Evolutionary conservation across 352 stramenopile genomes (phyloP), one percentile per base, ranked within the genome.

Genomic region (Globisporangium abappressorium): DNA sequence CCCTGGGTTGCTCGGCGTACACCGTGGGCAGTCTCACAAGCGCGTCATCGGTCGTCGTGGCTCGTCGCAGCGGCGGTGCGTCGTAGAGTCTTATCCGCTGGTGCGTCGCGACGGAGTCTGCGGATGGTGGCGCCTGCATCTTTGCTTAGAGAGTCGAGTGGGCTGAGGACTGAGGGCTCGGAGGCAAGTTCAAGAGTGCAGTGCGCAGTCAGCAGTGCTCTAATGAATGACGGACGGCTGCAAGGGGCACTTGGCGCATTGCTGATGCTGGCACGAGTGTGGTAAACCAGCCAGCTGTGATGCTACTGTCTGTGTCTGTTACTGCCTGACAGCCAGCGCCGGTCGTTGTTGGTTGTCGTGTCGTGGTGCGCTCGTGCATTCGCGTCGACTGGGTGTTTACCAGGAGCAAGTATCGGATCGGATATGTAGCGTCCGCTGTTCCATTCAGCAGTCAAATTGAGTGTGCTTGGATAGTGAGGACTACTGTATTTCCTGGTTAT

Each of bases 51-150:
- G 51, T 61, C 15, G 34, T 54, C 3, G 62, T 47, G 34, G 51
- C 22, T 15, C 12, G 51, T 33, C 59, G 59, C 26, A 14, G 15
- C 3, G 46, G 46, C 26, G 12, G 38, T 4, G 28, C 60, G 34
- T 65, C 63, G 63, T 68, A 68, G 36, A 68, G 54, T n/a, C 63
- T 47, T 18, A 68, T 7, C 12, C 46, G 24, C 20, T 41, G 49
- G 7, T 60, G 33, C 26, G 57, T 14, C 34, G 30, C 14, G n/a
- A 33, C 24, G 1, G 51, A 15, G 7, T 55, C 30, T 54, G 62
- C 5, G n/a, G 55, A 20, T 43, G 55, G 12, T 1, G 55, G 8
- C 18, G 26, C 55, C 28, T 60, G 55, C 55, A 60, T 60, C 55
- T 60, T 60, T 60, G 55, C 20, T 43, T 43, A 2, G 36, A 43